These are phyloP conservation scores for Colletotrichum sp. DNA, from an alignment of 2,329 filamentous ascomycete species.

Conservation along the genomic window DNA sequence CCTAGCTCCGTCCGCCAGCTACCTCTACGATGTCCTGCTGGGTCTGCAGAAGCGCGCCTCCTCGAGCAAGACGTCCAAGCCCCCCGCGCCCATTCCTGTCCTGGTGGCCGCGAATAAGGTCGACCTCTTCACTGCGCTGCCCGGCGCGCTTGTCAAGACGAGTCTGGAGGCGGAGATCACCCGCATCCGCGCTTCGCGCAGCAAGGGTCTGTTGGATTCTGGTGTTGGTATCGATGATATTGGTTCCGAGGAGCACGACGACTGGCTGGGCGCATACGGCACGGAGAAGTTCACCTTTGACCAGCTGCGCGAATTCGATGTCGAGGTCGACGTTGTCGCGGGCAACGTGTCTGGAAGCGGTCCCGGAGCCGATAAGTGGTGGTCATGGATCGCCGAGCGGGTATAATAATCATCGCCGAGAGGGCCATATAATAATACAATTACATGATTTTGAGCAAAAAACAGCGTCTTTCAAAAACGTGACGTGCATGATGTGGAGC, in stretches of 20 bases:
- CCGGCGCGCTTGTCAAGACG: conserved; percentile 75
- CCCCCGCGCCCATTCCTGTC: conserved; percentile 63
- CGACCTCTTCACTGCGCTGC: conserved; percentile 92
- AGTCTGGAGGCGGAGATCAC: conserved; percentile 83
- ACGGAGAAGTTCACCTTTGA: conserved; percentile 79
- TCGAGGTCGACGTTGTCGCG: conserved; percentile 77
- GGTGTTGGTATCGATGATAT: conserved; percentile 71
- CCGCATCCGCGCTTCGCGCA: conserved; percentile 76
- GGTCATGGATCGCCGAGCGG: conserved; percentile 84
- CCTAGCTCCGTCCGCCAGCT: conserved; percentile 77
- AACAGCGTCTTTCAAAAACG: background rate
- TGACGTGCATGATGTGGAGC: background rate
- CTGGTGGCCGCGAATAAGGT: conserved; percentile 94
- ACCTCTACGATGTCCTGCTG: conserved; percentile 89
- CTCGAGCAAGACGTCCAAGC: conserved; percentile 49
- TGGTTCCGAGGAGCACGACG: conserved; percentile 74
- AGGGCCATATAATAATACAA: conserved; percentile 15
- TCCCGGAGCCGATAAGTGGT: conserved; percentile 83
- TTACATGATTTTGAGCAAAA: background rate
- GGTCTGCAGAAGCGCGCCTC: conserved; percentile 77
- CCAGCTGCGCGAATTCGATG: conserved; percentile 83
- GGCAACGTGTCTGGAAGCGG: conserved; percentile 73
- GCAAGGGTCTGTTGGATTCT: conserved; percentile 83
- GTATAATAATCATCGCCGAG: background rate
- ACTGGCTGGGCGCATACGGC: conserved; percentile 83